Evolutionary conservation across 495 filamentous ascomycete species (phyloP).

Genomic region (Hypoxylon subgilvum): DNA sequence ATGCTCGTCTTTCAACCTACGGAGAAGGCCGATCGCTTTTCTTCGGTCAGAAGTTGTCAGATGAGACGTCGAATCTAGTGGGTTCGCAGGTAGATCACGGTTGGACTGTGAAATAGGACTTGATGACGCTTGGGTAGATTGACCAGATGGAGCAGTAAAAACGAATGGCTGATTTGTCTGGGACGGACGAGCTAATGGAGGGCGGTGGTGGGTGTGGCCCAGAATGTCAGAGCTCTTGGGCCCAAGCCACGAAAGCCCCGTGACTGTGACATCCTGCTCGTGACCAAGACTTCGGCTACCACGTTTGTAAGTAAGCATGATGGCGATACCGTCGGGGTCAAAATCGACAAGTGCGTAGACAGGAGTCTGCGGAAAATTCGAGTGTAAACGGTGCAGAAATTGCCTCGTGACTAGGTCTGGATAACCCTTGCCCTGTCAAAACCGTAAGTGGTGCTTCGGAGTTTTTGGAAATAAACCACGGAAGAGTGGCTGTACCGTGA

Average conservation of each 20-base stretch:
- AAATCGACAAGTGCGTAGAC: constrained; percentile 80
- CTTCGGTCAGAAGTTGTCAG: constrained; percentile 70
- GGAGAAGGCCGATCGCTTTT: constrained; percentile 71
- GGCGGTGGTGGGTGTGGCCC: background rate
- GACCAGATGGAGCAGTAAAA: constrained; percentile 2
- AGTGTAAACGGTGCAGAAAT: constrained; percentile 63
- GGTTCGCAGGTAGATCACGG: constrained; percentile 43
- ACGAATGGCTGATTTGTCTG: background rate
- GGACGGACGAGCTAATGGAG: background rate
- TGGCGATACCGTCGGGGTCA: constrained; percentile 85
- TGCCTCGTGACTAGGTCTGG: constrained; percentile 82
- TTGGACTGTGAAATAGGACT: background rate
- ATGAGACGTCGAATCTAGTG: constrained; percentile 38
- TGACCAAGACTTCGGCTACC: constrained; percentile 77
- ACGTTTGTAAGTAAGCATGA: constrained; percentile 85
- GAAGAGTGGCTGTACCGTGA: constrained; percentile 62
- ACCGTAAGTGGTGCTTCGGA: constrained; percentile 44
- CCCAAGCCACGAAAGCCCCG: constrained; percentile 74
- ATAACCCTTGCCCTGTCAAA: constrained; percentile 81
- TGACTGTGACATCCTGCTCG: constrained; percentile 65
- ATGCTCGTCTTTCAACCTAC: constrained; percentile 40
- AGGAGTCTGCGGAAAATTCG: constrained; percentile 44
- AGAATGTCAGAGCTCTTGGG: constrained; percentile 67
- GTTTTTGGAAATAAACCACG: constrained; percentile 10
- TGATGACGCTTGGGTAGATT: background rate